Conservation (phyloP, 2,329 filamentous ascomycete genomes). For the Trichoderma simmonsii region DNA sequence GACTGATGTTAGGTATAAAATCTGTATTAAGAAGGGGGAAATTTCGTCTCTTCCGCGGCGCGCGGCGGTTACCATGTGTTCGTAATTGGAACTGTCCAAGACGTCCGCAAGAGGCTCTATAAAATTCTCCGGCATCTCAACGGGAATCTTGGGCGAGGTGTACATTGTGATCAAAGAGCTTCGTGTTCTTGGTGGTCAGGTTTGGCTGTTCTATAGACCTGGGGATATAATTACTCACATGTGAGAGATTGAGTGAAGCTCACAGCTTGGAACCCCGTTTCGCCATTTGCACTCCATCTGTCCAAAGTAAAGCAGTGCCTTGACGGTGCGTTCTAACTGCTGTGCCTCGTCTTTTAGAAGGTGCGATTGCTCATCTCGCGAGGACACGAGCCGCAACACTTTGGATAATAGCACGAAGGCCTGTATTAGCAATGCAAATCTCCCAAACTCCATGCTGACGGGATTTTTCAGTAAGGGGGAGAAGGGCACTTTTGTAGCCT, state of each 20-base stretch:
- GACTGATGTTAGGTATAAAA: not conserved
- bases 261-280: not conserved
- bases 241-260: not conserved
- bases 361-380: not conserved
- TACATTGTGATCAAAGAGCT: slow-evolving; percentile 5
- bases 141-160: not conserved
- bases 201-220: not conserved
- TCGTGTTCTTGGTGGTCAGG: not conserved
- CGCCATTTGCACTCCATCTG: not conserved
- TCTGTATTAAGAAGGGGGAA: not conserved
- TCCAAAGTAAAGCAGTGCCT: slow-evolving; percentile 1
- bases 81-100: not conserved
- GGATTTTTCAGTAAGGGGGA: not conserved
- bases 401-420: not conserved
- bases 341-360: not conserved
- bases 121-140: not conserved
- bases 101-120: not conserved
- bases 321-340: not conserved
- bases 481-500: not conserved
- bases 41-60: not conserved
- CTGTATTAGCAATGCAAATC: not conserved
- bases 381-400: not conserved
- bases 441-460: slow-evolving; percentile 4
- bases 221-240: not conserved
- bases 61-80: not conserved